Percentiles rank a stretch among this genome's conserved stretches.
phyloP scores from a whole-genome alignment of 495 filamentous ascomycete species.

The Thermochaetoides thermophila region DNA sequence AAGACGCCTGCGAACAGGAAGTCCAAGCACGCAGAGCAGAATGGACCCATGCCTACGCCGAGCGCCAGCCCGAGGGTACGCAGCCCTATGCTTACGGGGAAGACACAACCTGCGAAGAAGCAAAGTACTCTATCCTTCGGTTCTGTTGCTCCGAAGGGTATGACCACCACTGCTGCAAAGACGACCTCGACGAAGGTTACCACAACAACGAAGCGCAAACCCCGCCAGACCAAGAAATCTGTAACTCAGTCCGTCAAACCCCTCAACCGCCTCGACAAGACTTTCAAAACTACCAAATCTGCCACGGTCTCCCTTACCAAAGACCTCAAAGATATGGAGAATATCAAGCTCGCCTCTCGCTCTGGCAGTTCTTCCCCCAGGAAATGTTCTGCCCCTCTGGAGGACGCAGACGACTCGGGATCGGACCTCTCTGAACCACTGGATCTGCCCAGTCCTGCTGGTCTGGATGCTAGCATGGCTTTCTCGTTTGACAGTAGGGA shows the following conservation, averaged over 20 bases:
- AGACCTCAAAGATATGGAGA: no score
- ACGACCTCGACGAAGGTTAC: conserved; percentile 20
- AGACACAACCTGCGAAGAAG: conserved; percentile 18
- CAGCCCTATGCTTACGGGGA: conserved; percentile 26
- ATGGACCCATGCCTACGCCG: conserved; percentile 52
- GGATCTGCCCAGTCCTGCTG: no score
- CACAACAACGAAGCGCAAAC: conserved; percentile 17
- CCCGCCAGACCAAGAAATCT: conserved; percentile 24
- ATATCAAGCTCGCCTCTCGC: no score
- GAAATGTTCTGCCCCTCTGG: no score
- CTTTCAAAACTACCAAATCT: conserved; percentile 30
- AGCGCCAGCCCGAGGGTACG: conserved; percentile 40
- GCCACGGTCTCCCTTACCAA: not conserved
- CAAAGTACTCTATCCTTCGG: conserved; percentile 26
- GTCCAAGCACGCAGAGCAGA: conserved; percentile 9
- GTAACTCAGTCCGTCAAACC: conserved; percentile 11
- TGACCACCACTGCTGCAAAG: conserved; percentile 5
- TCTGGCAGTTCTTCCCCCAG: no score
- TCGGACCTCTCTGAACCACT: no score
- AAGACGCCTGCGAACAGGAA: conserved; percentile 9
- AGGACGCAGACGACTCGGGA: no score
- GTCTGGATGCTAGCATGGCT: no score
- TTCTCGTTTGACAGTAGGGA: no score
- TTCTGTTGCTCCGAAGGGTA: conserved; percentile 4
- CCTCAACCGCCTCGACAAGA: conserved; percentile 21